A percentile compares a stretch with the other conserved stretches of the same genome.
These are phyloP conservation scores for Suillus subaureus DNA, from an alignment of 768 basidiomycete genomes.

Conservation along the genomic window DNA sequence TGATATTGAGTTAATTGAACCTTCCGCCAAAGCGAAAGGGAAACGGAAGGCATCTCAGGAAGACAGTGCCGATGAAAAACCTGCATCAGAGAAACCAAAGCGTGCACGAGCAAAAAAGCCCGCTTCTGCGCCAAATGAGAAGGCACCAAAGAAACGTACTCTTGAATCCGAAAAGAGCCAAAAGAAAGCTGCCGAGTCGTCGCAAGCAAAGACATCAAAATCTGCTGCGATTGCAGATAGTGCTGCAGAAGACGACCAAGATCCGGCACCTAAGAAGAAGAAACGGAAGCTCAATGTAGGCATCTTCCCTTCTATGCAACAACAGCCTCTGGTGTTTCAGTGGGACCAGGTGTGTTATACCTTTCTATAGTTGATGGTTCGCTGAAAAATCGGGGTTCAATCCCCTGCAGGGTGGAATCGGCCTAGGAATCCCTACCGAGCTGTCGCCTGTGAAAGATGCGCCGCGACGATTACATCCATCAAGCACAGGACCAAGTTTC, in stretches of 20 bases:
- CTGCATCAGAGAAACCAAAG: constrained; percentile 29
- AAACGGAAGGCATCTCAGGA: constrained; percentile 40
- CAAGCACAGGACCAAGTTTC: constrained; percentile 20
- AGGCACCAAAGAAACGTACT: constrained; percentile 20
- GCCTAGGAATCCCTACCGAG: constrained; percentile 63
- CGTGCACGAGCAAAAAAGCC: constrained; percentile 26
- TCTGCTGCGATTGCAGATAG: constrained; percentile 21
- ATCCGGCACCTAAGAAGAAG: constrained; percentile 56
- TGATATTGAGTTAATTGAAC: constrained; percentile 34
- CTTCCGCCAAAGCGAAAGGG: constrained; percentile 33
- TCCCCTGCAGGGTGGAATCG: constrained; percentile 38
- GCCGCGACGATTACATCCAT: constrained; percentile 43
- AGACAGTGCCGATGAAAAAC: constrained; percentile 21
- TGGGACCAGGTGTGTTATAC: constrained; percentile 45
- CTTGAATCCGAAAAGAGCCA: constrained; percentile 21
- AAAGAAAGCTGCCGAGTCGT: constrained; percentile 18
- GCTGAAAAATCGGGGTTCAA: constrained; percentile 2
- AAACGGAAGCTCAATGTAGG: constrained; percentile 73
- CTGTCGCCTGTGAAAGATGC: constrained; percentile 68
- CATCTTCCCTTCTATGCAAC: constrained; percentile 14
- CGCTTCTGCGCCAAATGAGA: constrained; percentile 17
- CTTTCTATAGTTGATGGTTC: neutral
- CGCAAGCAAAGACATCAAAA: constrained; percentile 20
- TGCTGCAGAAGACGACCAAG: constrained; percentile 20
- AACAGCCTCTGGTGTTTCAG: constrained; percentile 41